phyloP scores from a whole-genome alignment of 1,284 basidiomycete genomes.

The Leucoagaricus sp. region DNA sequence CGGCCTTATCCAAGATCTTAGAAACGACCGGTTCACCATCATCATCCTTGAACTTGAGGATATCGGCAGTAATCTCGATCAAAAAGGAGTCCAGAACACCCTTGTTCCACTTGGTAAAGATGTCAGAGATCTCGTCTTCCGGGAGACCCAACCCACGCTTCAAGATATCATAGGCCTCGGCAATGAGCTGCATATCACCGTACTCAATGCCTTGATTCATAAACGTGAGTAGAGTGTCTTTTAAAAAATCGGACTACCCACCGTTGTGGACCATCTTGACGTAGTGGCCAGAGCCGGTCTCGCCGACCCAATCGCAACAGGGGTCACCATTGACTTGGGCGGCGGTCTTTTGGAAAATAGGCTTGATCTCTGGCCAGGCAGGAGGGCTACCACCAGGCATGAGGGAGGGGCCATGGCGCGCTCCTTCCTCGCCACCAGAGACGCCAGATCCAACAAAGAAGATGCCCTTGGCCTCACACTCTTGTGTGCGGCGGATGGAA shows the following conservation, averaged over 20 bases:
- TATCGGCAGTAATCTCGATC: slow-evolving; percentile 96
- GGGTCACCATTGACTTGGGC: slow-evolving; percentile 96
- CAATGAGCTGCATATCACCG: slow-evolving; percentile 99
- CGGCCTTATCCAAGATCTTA: slow-evolving; percentile 96
- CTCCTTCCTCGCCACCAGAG: slow-evolving; percentile 99
- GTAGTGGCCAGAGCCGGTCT: slow-evolving; percentile 92
- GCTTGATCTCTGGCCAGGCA: slow-evolving; percentile 97
- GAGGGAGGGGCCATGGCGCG: slow-evolving; percentile 95
- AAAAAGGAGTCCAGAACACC: slow-evolving; percentile 99
- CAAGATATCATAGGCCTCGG: slow-evolving; percentile 98
- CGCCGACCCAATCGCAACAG: slow-evolving; percentile 99
- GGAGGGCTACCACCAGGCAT: slow-evolving; percentile 97
- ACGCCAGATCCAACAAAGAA: slow-evolving; percentile 99
- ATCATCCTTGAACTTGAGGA: slow-evolving; percentile 95
- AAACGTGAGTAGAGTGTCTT: slow-evolving; percentile 14
- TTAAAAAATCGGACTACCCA: slow-evolving; percentile 32
- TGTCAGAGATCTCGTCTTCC: slow-evolving; percentile 87
- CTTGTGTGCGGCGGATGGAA: slow-evolving; percentile 91
- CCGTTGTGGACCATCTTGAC: slow-evolving; percentile 99
- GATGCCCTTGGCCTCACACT: slow-evolving; percentile 92
- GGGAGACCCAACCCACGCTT: slow-evolving; percentile 90
- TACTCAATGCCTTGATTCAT: slow-evolving; percentile 88
- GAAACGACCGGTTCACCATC: slow-evolving; percentile 89
- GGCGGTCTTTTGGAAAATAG: slow-evolving; percentile 98
- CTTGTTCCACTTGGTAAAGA: slow-evolving; percentile 95